A percentile compares a stretch with the other conserved stretches of the same genome.
phyloP scores from a whole-genome alignment of 2,329 filamentous ascomycete species.

The Chaetomiaceae sp. region DNA sequence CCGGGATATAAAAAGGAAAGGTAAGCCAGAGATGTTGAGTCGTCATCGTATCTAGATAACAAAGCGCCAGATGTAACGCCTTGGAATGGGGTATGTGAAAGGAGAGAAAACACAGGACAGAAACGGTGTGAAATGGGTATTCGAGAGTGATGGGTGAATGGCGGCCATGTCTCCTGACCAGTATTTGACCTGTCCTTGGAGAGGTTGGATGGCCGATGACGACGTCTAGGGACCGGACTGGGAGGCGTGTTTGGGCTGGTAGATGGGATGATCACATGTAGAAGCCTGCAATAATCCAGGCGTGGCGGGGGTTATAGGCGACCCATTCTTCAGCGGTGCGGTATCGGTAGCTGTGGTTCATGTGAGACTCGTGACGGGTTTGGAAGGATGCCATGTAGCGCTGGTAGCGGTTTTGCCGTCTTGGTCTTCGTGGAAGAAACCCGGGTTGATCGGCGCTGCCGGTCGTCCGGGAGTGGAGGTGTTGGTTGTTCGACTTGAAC shows the following conservation, averaged over 20 bases:
- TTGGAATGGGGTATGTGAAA: no score
- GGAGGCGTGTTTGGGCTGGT: neutral
- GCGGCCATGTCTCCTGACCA: no score
- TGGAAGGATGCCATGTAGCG: neutral
- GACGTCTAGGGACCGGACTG: neutral
- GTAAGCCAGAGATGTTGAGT: neutral
- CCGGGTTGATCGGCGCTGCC: neutral
- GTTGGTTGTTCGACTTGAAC: neutral
- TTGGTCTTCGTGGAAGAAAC: neutral
- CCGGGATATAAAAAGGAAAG: no score
- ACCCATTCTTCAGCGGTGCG: neutral
- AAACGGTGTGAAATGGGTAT: no score
- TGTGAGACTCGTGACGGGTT: neutral
- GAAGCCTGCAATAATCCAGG: conserved; percentile 1
- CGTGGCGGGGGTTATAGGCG: neutral
- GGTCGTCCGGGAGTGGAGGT: neutral
- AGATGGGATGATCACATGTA: neutral
- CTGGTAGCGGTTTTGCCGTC: neutral
- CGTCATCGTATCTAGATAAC: neutral
- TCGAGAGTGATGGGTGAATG: no score
- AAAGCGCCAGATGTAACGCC: neutral
- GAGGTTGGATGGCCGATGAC: neutral
- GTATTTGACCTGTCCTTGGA: no score
- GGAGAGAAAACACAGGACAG: no score
- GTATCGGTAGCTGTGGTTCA: neutral